phyloP scores from a whole-genome alignment of 2,329 filamentous ascomycete genomes.

The Chaetomium olivaceum region DNA sequence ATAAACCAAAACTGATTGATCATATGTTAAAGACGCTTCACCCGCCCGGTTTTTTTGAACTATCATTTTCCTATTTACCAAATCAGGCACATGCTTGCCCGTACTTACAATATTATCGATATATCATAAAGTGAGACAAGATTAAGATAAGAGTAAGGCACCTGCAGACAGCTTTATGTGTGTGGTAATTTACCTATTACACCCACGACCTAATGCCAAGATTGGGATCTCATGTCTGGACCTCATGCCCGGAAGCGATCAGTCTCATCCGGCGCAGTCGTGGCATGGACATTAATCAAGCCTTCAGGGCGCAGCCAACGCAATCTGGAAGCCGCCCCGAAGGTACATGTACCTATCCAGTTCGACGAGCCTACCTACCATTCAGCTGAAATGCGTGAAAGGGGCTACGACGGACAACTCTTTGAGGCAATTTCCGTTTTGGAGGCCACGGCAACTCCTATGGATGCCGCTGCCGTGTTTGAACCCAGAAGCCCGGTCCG shows the following conservation, averaged over 20 bases:
- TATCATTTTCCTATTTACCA: neutral
- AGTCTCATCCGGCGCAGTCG: too few species aligned
- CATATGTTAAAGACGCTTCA: neutral
- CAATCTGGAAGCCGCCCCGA: too few species aligned
- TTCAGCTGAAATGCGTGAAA: too few species aligned
- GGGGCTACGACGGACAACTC: neutral
- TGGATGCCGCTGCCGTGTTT: neutral
- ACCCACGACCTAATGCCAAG: too few species aligned
- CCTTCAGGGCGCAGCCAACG: too few species aligned
- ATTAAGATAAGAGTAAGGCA: neutral
- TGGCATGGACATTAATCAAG: too few species aligned
- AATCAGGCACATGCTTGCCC: neutral
- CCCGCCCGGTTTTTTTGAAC: neutral
- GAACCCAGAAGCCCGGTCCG: neutral
- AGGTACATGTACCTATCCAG: too few species aligned
- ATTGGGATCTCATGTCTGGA: too few species aligned
- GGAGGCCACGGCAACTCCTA: neutral
- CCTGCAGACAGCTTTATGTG: too few species aligned
- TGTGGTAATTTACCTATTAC: too few species aligned
- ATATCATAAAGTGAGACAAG: neutral
- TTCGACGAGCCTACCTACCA: too few species aligned
- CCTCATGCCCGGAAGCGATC: too few species aligned
- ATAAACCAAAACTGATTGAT: neutral
- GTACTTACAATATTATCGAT: neutral
- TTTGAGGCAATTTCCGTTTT: neutral